phyloP scores from a whole-genome alignment of 2,329 filamentous ascomycete genomes.

The Exophiala bonariae region DNA sequence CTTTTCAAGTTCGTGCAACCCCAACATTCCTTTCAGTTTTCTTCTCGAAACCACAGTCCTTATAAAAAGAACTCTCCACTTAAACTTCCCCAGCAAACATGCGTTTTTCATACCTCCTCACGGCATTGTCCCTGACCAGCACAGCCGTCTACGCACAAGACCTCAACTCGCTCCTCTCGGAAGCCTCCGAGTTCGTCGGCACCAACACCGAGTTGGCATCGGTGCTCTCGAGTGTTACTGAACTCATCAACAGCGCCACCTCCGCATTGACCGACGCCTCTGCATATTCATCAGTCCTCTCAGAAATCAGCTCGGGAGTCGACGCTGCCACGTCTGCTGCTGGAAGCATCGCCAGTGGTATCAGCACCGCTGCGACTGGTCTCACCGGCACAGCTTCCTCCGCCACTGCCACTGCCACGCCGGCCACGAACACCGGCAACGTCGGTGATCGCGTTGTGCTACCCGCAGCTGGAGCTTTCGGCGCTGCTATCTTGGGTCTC shows the following conservation, averaged over 20 bases:
- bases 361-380: neutral
- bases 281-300: conserved; percentile 5
- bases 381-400: neutral
- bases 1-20: no score
- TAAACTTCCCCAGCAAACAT: neutral
- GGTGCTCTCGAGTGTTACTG: conserved; percentile 12
- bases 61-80: neutral
- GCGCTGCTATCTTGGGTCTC: conserved; percentile 6
- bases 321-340: conserved; percentile 5
- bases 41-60: no score
- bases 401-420: conserved; percentile 1
- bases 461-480: conserved; percentile 7
- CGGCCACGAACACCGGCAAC: conserved; percentile 2
- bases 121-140: conserved; percentile 3
- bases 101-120: conserved; percentile 12
- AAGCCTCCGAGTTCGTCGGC: conserved; percentile 12
- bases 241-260: conserved; percentile 9
- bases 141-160: conserved; percentile 10
- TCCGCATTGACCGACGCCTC: conserved; percentile 8
- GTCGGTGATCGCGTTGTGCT: conserved; percentile 12
- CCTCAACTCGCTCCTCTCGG: conserved; percentile 12
- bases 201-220: conserved; percentile 13
- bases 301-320: conserved; percentile 1
- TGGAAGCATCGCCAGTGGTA: conserved; percentile 2
- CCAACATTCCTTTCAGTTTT: no score